phyloP scores from a whole-genome alignment of 73 alveolate species.

The Uronychia setigera region DNA sequence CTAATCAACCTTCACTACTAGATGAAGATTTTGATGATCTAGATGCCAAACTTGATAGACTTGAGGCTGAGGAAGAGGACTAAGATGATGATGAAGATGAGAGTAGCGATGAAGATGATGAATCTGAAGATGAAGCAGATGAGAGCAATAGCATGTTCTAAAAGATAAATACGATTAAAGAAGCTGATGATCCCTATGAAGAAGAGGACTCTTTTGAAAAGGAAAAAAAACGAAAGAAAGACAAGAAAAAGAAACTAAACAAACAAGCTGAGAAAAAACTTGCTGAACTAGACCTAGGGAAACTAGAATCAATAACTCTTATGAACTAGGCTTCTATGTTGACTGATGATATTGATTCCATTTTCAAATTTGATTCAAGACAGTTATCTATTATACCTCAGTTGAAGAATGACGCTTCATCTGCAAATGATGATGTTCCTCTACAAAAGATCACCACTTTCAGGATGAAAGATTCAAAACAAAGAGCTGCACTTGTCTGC shows the following conservation, averaged over 20 bases:
- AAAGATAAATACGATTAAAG: not conserved
- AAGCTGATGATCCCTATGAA: not conserved
- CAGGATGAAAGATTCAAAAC: not conserved
- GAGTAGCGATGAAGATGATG: not conserved
- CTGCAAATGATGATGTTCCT: not conserved
- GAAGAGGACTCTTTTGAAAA: not conserved
- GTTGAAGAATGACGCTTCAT: too few species aligned
- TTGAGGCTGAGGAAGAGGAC: not conserved
- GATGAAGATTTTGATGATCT: not conserved
- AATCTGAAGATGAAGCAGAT: not conserved
- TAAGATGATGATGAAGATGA: not conserved
- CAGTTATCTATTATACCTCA: not conserved
- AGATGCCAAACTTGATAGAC: not conserved
- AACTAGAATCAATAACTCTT: not conserved
- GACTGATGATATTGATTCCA: not conserved
- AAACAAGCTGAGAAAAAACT: not conserved
- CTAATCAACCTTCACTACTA: not conserved
- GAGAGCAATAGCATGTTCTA: not conserved
- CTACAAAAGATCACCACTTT: not conserved
- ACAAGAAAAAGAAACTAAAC: not conserved
- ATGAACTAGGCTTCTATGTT: not conserved
- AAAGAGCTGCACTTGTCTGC: not conserved
- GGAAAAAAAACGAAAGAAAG: not conserved
- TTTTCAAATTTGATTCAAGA: not conserved
- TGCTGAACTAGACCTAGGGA: not conserved